Evolutionary conservation across 352 stramenopile species (phyloP), one percentile per base, ranked within the genome.

Genomic region (Globisporangium emineosum): DNA sequence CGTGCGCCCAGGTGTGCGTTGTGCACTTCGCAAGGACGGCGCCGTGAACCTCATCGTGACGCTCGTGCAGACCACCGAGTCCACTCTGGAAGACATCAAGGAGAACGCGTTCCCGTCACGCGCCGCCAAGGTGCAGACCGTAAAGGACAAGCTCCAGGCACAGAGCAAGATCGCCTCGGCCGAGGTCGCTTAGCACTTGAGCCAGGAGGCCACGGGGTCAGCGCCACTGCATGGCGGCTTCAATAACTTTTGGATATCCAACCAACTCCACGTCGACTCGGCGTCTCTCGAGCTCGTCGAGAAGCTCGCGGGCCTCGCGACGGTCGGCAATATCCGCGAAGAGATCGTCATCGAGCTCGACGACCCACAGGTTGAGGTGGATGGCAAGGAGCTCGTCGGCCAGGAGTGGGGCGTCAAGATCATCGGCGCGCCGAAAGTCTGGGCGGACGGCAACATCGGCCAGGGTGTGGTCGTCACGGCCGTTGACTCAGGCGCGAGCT

Each of bases 171-270:
- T 40, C 33, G 33, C 33, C 0, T 13, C 33, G 9, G 8, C 33
- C 9, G 33, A 40, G 33, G 33, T 40, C 33, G 15, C 33, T 10
- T 15, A 40, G 33, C 33, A 15, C 33, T 15, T 40, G 33, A 40
- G 33, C 9, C 33, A 40, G 33, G 33, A 40, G 9, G 10, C 9
- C 33, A 10, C 2, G 1, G 43, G 43, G 5, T n/a, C n/a, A n/a
- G n/a, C n/a, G n/a, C n/a, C n/a, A n/a, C 43, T 57, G 27, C 57
- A 64, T 29, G 29, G 23, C 8, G 45, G 45, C 5, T 64, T 50
- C 60, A 60, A 66, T 50, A 60, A 30, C 32, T 74, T 62, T 54
- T 76, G 69, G 69, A 72, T 76, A 47, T 57, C 57, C 27, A 73
- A 72, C 64, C n/a, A n/a, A n/a, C n/a, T n/a, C n/a, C n/a, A n/a